A percentile compares a stretch with the other conserved stretches of the same genome.
Evolutionary conservation across 1,284 basidiomycete genomes (phyloP).

Genomic region (Sporisorium iseilematis-ciliati): DNA sequence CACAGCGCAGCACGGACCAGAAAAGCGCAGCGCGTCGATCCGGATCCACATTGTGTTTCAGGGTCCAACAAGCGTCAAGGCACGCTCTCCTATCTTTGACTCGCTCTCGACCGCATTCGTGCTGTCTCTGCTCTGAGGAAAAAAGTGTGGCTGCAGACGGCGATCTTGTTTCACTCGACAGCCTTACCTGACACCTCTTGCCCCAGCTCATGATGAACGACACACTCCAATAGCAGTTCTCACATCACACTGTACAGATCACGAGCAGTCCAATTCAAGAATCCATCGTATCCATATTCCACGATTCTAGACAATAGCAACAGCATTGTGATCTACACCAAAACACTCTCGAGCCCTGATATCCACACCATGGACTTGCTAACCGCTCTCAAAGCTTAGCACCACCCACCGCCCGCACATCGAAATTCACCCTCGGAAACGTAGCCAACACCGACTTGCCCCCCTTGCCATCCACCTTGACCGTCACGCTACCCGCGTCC

Average conservation of each 20-base stretch:
- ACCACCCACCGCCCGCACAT: slow-evolving; percentile 27
- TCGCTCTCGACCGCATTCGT: slow-evolving; percentile 8
- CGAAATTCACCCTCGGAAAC: slow-evolving; percentile 48
- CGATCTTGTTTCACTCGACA: background rate
- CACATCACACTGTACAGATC: no score
- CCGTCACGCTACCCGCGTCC: slow-evolving; percentile 28
- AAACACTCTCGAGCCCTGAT: background rate
- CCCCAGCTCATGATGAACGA: background rate
- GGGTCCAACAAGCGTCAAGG: slow-evolving; percentile 9
- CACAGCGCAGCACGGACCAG: background rate
- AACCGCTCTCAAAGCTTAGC: slow-evolving; percentile 36
- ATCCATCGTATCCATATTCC: no score
- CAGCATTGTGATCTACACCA: background rate
- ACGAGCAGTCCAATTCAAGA: no score
- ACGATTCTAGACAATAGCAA: background rate
- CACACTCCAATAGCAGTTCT: background rate
- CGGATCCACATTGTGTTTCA: slow-evolving; percentile 3
- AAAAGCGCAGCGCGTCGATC: slow-evolving; percentile 3
- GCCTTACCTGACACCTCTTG: no score
- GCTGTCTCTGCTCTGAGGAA: background rate
- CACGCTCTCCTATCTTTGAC: background rate
- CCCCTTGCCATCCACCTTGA: slow-evolving; percentile 24
- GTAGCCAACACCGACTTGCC: slow-evolving; percentile 35
- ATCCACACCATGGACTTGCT: background rate
- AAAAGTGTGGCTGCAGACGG: slow-evolving; percentile 5